phyloP scores from a whole-genome alignment of 2,329 filamentous ascomycete genomes.

The Sporothrix pallida region DNA sequence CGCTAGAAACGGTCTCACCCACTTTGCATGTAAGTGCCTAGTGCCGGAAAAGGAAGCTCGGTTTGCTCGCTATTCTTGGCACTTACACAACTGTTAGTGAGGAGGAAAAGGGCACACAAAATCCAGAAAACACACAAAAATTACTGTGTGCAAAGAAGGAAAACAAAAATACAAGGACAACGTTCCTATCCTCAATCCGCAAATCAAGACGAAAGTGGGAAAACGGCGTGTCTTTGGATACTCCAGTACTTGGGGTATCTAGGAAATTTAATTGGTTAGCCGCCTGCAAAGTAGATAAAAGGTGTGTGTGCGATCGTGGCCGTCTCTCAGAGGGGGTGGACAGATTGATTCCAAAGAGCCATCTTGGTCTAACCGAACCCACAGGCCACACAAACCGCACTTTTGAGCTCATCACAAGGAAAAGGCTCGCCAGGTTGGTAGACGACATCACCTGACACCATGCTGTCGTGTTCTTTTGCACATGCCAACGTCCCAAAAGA shows the following conservation, averaged over 20 bases:
- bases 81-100: not conserved
- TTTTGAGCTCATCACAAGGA: not conserved
- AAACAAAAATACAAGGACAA: not conserved
- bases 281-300: not conserved
- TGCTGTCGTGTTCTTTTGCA: not conserved
- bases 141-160: not conserved
- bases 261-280: not conserved
- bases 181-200: not conserved
- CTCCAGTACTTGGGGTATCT: not conserved
- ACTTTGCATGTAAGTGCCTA: conserved; percentile 18
- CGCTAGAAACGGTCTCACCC: not conserved
- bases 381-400: not conserved
- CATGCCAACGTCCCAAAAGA: not conserved
- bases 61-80: conserved; percentile 6
- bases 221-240: not conserved
- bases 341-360: conserved; percentile 17
- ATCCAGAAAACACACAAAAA: not conserved
- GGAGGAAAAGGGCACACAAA: not conserved
- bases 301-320: conserved; percentile 2
- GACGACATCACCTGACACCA: not conserved
- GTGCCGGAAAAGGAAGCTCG: conserved; percentile 31
- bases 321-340: not conserved
- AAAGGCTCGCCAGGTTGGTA: not conserved
- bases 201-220: conserved; percentile 10
- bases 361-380: conserved; percentile 10